Base-by-base conservation (phyloP, 345 rosid genomes). In the Mangifera indica region DNA sequence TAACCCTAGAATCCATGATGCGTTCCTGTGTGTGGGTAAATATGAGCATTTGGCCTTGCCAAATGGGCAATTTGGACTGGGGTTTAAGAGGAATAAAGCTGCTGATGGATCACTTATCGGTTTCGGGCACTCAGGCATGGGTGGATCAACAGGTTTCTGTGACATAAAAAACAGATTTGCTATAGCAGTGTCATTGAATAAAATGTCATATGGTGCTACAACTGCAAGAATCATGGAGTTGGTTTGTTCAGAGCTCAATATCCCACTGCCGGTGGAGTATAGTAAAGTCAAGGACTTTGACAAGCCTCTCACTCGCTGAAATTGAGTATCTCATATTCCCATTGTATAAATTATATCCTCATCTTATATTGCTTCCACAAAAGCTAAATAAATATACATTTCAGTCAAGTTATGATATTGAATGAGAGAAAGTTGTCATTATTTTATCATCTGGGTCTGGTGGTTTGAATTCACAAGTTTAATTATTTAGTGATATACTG, bases 71-170 rank as follows among this genome's bases (percentile, higher is more conserved):
- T 92, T 92, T 74, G 98, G 98, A 53, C 85, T 94, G 15, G 97
- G 97, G 61, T n/a, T 87, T 60, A 71, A 32, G 92, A n/a, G n/a
- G n/a, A n/a, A n/a, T n/a, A n/a, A n/a, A n/a, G n/a, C n/a, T n/a
- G n/a, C n/a, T n/a, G n/a, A 88, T 55, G 97, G 97, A 45, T 77
- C 84, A 46, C 58, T 81, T 8, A n/a, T 10, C 61, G 98, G 98
- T 3, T 94, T 94, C 60, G 98, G 98, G 52, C 98, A 94, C 81
- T 85, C 98, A 0, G 98, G 98, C 15, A 84, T 94, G 85, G 98
- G 98, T 1, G 98, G 98, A 80, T 90, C 98, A 25, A 92, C 93
- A 4, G 98, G 93, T 20, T 92, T 87, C 68, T 92, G 96, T 72
- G 92, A 89, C 80, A 70, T 86, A 12, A 48, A 83, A 57, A 88